A percentile compares a stretch with the other conserved stretches of the same genome.
These are phyloP conservation scores for Picochlorum sp. DNA, from an alignment of 139 green algal genomes.

Conservation along the genomic window DNA sequence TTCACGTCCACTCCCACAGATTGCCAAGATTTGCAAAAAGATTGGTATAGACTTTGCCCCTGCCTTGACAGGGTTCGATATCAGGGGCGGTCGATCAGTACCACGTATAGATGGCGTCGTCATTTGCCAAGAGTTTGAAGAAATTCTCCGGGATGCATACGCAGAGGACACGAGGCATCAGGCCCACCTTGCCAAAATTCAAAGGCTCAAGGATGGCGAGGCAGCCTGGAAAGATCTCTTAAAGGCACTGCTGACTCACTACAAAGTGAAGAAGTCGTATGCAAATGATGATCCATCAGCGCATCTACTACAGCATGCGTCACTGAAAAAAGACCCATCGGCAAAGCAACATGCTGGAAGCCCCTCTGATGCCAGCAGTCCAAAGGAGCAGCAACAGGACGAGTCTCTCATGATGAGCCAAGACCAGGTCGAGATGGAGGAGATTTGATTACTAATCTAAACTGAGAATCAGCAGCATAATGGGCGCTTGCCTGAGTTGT, in stretches of 20 bases:
- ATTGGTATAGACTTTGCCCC: conserved; percentile 68
- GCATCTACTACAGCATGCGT: no score
- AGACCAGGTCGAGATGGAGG: conserved; percentile 4
- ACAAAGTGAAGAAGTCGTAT: conserved; percentile 21
- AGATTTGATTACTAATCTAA: not conserved
- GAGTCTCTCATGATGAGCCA: not conserved
- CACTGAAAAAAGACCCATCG: no score
- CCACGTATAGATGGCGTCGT: conserved; percentile 69
- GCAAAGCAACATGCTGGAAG: not conserved
- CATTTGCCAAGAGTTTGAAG: conserved; percentile 56
- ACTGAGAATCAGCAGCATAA: not conserved
- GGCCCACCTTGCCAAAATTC: conserved; percentile 20
- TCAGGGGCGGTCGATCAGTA: conserved; percentile 48
- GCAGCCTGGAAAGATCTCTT: conserved; percentile 46
- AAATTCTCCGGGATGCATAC: conserved; percentile 36
- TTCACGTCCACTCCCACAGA: conserved; percentile 28
- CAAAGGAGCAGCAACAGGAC: not conserved
- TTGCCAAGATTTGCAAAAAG: conserved; percentile 27
- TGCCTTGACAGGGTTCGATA: conserved; percentile 68
- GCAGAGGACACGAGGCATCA: conserved; percentile 29
- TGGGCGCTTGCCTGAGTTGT: conserved; percentile 16
- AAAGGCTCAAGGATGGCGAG: conserved; percentile 24
- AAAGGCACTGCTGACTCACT: conserved; percentile 17
- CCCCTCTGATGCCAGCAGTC: not conserved
- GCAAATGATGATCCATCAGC: not conserved